phyloP scores from a whole-genome alignment of 139 green algal genomes.

The Auxenochlorella pyrenoidosa region DNA sequence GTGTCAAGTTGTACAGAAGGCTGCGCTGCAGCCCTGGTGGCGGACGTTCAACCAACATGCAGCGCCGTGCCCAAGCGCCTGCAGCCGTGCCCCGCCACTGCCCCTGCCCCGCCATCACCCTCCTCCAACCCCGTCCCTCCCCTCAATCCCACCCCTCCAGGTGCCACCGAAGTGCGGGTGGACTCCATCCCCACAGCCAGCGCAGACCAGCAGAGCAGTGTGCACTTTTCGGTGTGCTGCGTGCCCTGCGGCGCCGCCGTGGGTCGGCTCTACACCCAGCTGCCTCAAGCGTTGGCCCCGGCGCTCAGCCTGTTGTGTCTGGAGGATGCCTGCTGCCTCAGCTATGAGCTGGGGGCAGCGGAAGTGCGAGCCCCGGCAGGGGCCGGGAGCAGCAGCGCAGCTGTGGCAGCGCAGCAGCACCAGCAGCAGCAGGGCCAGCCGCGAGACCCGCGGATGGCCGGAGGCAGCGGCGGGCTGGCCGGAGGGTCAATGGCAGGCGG shows the following conservation, averaged over 20 bases:
- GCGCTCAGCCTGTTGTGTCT: conserved; percentile 30
- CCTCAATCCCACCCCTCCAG: not conserved
- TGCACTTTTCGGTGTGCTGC: conserved; percentile 35
- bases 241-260: conserved; percentile 13
- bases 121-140: not conserved
- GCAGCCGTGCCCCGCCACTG: not conserved
- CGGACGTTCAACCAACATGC: too few relatives aligned
- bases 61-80: not conserved
- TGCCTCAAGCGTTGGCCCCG: not conserved
- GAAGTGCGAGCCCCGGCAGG: conserved; percentile 6
- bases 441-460: too few relatives aligned
- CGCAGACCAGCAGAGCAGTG: not conserved
- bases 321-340: conserved; percentile 1
- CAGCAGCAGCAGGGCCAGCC: not conserved
- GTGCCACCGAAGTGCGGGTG: conserved; percentile 27
- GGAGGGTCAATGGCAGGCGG: not conserved
- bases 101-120: not conserved
- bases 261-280: conserved; percentile 36
- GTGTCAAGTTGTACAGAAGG: too few relatives aligned
- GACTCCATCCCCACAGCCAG: conserved; percentile 26
- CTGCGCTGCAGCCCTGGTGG: too few relatives aligned
- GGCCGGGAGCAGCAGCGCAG: not conserved
- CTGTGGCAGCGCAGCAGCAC: not conserved
- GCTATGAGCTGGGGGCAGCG: conserved; percentile 38
- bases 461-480: not conserved